Evolutionary conservation across 352 stramenopile genomes (phyloP), one percentile per base, ranked within the genome.

Genomic region (Pythium scleroteichum): DNA sequence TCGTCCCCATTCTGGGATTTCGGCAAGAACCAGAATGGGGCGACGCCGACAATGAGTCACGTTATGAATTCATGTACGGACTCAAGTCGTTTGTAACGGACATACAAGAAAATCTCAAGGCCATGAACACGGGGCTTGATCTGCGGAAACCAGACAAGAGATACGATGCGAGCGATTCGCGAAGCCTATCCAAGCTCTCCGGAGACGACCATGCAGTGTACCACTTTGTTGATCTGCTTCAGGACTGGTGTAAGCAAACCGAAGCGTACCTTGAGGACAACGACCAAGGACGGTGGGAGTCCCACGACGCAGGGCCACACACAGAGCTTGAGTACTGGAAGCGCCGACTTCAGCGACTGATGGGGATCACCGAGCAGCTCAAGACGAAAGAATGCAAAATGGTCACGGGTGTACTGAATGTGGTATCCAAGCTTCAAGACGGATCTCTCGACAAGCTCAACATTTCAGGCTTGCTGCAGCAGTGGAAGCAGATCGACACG

Each of bases 271-370:
- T 96, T 17, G 84, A 94, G 45, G 85, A 93, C 64, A 89, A 87
- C 51, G 85, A 95, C 65, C 80, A 92, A 44, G 79, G 69, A 0
- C 68, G 81, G 3, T 94, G 81, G 81, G 88, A 96, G 62, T 92
- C 79, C 3, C 76, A 89, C 23, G 88, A 96, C 52, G 79, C 79
- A 0, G 88, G 88, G 0, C 88, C 88, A 0, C 76, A 88, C 29
- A 93, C 84, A 0, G 85, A 96, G 59, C 69, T 95, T 1, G 88
- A 95, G 72, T 95, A 93, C 67, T 95, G 88, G 87, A 90, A 92
- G 59, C 72, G 88, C 0, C 69, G 87, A 8, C 66, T 94, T 41
- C 88, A 96, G 61, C 68, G 85, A 4, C 70, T 96, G 29, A 95
- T 92, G 72, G 81, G 78, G 5, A 95, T 96, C 67, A 95, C 87